A percentile compares a stretch with the other conserved stretches of the same genome.
phyloP scores from a whole-genome alignment of 1,284 basidiomycete species.

The Austroboletus niveus region DNA sequence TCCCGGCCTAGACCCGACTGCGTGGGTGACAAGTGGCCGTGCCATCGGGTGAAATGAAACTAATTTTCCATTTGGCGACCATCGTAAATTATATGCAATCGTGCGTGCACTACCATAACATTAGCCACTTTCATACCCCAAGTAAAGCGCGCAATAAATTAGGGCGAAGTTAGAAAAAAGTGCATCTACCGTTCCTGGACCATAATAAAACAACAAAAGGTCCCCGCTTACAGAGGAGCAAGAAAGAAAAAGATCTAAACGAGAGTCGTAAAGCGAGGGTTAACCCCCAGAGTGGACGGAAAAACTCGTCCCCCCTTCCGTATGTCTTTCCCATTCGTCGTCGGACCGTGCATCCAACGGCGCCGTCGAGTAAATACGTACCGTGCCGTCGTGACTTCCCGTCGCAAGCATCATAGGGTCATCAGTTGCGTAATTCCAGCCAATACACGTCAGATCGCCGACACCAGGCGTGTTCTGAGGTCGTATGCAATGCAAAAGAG shows the following conservation, averaged over 20 bases:
- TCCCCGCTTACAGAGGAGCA: slow-evolving; percentile 3
- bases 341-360: slow-evolving; percentile 22
- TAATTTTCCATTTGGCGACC: slow-evolving; percentile 3
- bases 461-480: slow-evolving; percentile 42
- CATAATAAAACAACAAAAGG: slow-evolving; percentile 17
- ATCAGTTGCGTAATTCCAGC: slow-evolving; percentile 67
- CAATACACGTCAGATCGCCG: slow-evolving; percentile 72
- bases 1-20: slow-evolving; percentile 1
- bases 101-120: slow-evolving; percentile 24
- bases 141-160: slow-evolving; percentile 22
- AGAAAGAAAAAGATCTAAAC: not conserved
- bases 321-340: slow-evolving; percentile 22
- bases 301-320: slow-evolving; percentile 17
- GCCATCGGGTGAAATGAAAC: slow-evolving; percentile 5
- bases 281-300: slow-evolving; percentile 32
- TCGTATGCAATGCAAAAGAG: slow-evolving; percentile 62
- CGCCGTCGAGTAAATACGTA: slow-evolving; percentile 63
- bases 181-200: slow-evolving; percentile 2
- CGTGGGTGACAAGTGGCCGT: not conserved
- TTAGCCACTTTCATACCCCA: slow-evolving; percentile 22
- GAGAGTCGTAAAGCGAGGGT: slow-evolving; percentile 3
- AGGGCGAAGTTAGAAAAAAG: not conserved
- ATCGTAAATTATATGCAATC: slow-evolving; percentile 22
- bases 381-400: slow-evolving; percentile 70
- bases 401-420: slow-evolving; percentile 78